Conservation (phyloP, 2,329 filamentous ascomycete genomes). For the Helminthosporium solani region DNA sequence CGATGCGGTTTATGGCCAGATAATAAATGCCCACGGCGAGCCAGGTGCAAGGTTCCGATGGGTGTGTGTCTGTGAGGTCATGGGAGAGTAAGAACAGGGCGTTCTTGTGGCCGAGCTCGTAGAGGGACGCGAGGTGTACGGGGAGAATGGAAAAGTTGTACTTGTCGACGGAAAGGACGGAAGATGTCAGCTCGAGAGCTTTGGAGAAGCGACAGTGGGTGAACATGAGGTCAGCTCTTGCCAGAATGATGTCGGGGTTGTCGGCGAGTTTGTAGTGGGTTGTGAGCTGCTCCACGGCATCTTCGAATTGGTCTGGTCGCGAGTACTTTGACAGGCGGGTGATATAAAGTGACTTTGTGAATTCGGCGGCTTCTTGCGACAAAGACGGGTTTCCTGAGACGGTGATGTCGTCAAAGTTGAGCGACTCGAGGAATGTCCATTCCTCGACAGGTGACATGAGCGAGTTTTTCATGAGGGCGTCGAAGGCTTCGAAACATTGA, state of each 20-base stretch:
- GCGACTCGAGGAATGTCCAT: conserved; percentile 81
- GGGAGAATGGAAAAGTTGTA: conserved; percentile 90
- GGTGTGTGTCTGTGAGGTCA: conserved; percentile 87
- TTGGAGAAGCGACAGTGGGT: conserved; percentile 93
- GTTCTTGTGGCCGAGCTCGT: conserved; percentile 84
- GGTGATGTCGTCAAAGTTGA: conserved; percentile 84
- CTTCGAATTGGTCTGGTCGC: conserved; percentile 77
- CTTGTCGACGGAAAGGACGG: conserved; percentile 78
- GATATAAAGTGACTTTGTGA: conserved; percentile 94
- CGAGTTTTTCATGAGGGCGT: conserved; percentile 95
- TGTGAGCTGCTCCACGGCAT: conserved; percentile 84
- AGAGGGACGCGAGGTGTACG: conserved; percentile 85
- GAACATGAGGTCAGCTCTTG: conserved; percentile 86
- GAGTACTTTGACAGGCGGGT: conserved; percentile 94
- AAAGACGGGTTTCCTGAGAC: conserved; percentile 64
- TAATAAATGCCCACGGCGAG: conserved; percentile 96
- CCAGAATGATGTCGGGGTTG: conserved; percentile 88
- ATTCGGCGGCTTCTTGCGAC: conserved; percentile 85
- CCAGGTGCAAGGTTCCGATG: conserved; percentile 88
- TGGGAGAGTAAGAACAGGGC: conserved; percentile 89
- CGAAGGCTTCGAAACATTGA: conserved; percentile 97
- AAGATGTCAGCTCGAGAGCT: conserved; percentile 78
- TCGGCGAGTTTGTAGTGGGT: conserved; percentile 86
- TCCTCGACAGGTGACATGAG: conserved; percentile 88
- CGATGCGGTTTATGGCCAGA: conserved; percentile 81